These are phyloP conservation scores for Prunus kanzakura DNA, from an alignment of 306 rosid species.

Conservation along the genomic window DNA sequence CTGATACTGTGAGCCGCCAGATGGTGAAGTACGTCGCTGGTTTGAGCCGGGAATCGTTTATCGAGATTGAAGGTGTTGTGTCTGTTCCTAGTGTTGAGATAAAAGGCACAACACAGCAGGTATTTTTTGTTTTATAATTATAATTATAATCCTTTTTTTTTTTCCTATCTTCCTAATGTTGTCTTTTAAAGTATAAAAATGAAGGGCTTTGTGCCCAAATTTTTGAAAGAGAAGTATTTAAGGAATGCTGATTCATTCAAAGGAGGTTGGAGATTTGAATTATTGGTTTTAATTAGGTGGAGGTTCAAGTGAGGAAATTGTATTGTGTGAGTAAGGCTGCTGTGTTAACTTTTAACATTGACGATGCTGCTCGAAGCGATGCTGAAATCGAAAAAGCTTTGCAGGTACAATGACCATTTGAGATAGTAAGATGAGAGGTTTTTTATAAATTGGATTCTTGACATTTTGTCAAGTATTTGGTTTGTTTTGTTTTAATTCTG, in stretches of 20 bases:
- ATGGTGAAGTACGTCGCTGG: slow-evolving; percentile 77
- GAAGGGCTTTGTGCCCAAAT: no score
- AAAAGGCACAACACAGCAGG: slow-evolving; percentile 87
- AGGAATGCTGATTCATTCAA: no score
- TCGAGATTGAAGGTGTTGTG: slow-evolving; percentile 70
- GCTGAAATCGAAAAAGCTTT: slow-evolving; percentile 67
- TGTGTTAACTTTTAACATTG: slow-evolving; percentile 64
- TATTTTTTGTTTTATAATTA: background rate
- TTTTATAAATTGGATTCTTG: background rate
- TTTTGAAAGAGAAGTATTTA: no score
- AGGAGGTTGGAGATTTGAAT: background rate
- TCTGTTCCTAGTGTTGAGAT: slow-evolving; percentile 56
- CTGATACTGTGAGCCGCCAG: slow-evolving; percentile 64
- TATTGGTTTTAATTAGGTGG: slow-evolving; percentile 40
- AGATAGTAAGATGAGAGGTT: background rate
- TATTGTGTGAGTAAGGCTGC: slow-evolving; percentile 66
- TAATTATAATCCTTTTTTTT: background rate
- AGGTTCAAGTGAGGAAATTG: slow-evolving; percentile 48
- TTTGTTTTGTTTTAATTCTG: background rate
- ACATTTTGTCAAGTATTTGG: background rate
- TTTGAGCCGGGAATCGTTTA: slow-evolving; percentile 73
- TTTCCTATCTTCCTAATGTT: no score
- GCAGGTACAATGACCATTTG: slow-evolving; percentile 32
- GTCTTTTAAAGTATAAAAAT: no score
- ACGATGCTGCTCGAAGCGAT: slow-evolving; percentile 90